Conservation (phyloP, 2,329 filamentous ascomycete species). For the Periconia digitata region DNA sequence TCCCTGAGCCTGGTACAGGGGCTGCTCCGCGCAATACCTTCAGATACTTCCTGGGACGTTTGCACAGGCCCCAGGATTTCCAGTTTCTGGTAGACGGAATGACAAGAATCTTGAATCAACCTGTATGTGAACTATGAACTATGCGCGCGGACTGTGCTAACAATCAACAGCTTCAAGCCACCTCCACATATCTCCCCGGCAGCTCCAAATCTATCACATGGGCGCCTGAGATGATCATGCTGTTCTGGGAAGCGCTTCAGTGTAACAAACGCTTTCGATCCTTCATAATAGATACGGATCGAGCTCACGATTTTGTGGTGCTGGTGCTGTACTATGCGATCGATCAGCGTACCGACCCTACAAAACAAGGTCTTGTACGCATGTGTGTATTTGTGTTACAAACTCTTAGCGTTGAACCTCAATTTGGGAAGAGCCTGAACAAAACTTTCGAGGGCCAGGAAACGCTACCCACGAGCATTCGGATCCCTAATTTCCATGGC, state of each 20-base stretch:
- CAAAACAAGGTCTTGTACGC: conserved; percentile 87
- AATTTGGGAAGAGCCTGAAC: conserved; percentile 88
- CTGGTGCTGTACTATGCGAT: conserved; percentile 90
- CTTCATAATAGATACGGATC: conserved; percentile 94
- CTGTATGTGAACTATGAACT: conserved; percentile 49
- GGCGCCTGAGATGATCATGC: conserved; percentile 92
- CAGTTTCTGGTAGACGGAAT: conserved; percentile 96
- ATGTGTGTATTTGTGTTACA: conserved; percentile 98
- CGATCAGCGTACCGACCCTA: conserved; percentile 80
- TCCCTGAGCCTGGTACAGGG: conserved; percentile 72
- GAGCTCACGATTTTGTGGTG: conserved; percentile 89
- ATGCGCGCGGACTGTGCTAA: too few species aligned
- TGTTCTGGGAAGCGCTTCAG: conserved; percentile 96
- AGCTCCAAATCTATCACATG: conserved; percentile 79
- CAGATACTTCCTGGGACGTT: conserved; percentile 83
- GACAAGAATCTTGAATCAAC: conserved; percentile 88
- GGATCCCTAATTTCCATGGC: conserved; percentile 80
- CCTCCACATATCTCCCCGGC: conserved; percentile 83
- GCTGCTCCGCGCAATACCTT: conserved; percentile 83
- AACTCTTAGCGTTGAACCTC: conserved; percentile 88
- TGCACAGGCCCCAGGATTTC: conserved; percentile 94
- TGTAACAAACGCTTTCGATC: conserved; percentile 97
- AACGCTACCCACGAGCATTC: conserved; percentile 77
- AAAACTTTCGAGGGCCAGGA: conserved; percentile 87
- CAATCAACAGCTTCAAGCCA: conserved; percentile 68